Percentiles rank a stretch among this genome's conserved stretches.
Conservation (phyloP, 768 basidiomycete genomes). For the Udeniomyces megalosporus region DNA sequence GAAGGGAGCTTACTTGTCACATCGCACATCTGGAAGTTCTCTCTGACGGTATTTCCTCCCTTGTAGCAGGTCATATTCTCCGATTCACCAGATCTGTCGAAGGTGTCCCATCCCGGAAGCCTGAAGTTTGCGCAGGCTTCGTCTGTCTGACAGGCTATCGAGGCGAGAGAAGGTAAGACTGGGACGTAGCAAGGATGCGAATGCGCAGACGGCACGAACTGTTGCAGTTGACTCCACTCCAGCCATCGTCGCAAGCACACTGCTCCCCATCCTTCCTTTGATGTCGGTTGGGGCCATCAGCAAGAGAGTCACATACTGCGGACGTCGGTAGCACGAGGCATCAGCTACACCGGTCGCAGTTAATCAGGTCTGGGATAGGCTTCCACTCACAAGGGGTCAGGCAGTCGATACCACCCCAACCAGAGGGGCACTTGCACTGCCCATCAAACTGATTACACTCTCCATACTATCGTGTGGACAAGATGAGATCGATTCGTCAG, state of each 20-base stretch:
- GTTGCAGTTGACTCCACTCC: conserved; percentile 95
- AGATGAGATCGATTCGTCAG: not conserved
- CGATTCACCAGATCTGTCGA: conserved; percentile 22
- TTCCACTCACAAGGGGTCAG: conserved; percentile 63
- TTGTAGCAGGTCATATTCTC: conserved; percentile 84
- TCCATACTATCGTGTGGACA: conserved; percentile 38
- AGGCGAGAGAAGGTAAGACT: no score
- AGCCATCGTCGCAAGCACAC: conserved; percentile 86
- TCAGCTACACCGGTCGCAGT: no score
- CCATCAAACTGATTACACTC: conserved; percentile 82
- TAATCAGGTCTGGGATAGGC: no score
- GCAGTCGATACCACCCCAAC: conserved; percentile 97
- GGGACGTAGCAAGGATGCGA: not conserved
- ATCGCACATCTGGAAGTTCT: conserved; percentile 93
- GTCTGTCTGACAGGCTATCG: conserved; percentile 67
- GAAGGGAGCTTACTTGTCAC: conserved; percentile 61
- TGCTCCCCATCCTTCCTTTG: conserved; percentile 56
- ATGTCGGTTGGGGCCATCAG: conserved; percentile 70
- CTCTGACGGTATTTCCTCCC: conserved; percentile 82
- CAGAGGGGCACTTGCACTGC: conserved; percentile 88
- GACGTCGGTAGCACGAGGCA: no score
- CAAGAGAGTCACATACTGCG: conserved; percentile 89
- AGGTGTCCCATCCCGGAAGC: conserved; percentile 30
- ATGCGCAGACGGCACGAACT: conserved; percentile 39
- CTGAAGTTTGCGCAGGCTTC: conserved; percentile 66